A percentile compares a stretch with the other conserved stretches of the same genome.
These are phyloP conservation scores for Annona cherimola DNA, from an alignment of 164 flowering plant species.

Conservation along the genomic window DNA sequence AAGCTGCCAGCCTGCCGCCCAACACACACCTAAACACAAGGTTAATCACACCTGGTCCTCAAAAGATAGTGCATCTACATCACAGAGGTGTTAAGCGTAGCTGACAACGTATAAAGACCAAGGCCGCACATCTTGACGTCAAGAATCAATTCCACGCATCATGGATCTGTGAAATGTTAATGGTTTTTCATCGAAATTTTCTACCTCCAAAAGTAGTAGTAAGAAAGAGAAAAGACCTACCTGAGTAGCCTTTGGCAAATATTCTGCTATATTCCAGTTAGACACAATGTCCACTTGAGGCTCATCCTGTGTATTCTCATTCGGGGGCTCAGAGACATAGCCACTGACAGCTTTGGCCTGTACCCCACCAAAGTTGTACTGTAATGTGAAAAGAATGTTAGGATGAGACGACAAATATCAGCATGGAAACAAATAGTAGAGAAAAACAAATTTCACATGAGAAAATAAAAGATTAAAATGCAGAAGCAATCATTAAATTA, in stretches of 20 bases:
- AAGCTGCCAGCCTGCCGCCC: background rate
- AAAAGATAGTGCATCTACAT: background rate
- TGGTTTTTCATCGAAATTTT: background rate
- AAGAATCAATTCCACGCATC: background rate
- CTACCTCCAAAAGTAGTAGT: background rate
- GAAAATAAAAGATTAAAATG: background rate
- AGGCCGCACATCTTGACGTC: background rate
- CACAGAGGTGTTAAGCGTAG: background rate
- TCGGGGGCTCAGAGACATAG: slow-evolving; percentile 15
- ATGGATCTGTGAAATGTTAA: background rate
- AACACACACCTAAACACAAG: background rate
- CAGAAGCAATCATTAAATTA: background rate
- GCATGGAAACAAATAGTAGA: background rate
- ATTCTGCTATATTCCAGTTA: slow-evolving; percentile 88
- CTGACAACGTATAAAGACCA: background rate
- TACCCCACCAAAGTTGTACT: slow-evolving; percentile 95
- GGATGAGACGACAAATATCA: background rate
- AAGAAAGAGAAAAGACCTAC: slow-evolving; percentile 25
- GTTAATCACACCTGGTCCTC: background rate
- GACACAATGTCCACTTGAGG: slow-evolving; percentile 70
- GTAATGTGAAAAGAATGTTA: slow-evolving; percentile 7
- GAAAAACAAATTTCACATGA: background rate
- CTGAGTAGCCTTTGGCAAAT: slow-evolving; percentile 75
- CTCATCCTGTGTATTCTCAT: slow-evolving; percentile 30
- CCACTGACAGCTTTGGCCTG: slow-evolving; percentile 40